Conservation (phyloP, 352 stramenopile species). For the Phytophthora foliorum region DNA sequence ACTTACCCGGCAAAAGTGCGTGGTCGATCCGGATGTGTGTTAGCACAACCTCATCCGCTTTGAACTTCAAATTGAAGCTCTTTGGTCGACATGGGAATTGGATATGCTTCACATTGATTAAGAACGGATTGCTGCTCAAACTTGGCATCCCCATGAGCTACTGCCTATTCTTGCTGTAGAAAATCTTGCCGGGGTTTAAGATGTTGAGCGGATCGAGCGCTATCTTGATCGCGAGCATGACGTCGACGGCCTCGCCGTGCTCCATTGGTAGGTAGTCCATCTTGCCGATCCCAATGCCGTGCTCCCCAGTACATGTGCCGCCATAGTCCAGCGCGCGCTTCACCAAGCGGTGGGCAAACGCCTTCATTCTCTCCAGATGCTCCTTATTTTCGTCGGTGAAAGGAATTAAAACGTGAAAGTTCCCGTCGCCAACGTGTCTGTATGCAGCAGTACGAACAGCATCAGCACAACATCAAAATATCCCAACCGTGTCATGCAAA, state of each 20-base stretch:
- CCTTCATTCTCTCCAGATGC: slow-evolving; percentile 85
- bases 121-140: slow-evolving; percentile 2
- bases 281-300: slow-evolving; percentile 97
- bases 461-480: not conserved
- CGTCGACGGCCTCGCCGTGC: slow-evolving; percentile 89
- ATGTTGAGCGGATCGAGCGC: slow-evolving; percentile 96
- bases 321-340: slow-evolving; percentile 84
- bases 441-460: not conserved
- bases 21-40: slow-evolving; percentile 20
- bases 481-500: not conserved
- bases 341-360: slow-evolving; percentile 87
- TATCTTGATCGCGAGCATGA: slow-evolving; percentile 95
- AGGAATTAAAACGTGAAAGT: slow-evolving; percentile 98
- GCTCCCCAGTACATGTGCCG: slow-evolving; percentile 98
- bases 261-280: slow-evolving; percentile 92
- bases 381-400: slow-evolving; percentile 87
- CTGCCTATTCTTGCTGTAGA: slow-evolving; percentile 50
- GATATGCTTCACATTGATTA: not conserved
- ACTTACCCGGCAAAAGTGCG: not conserved
- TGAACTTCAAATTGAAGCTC: too few species aligned
- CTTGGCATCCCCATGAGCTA: not conserved
- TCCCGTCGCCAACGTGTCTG: slow-evolving; percentile 94
- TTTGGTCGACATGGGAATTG: too few species aligned
- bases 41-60: too few species aligned
- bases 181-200: slow-evolving; percentile 98